A percentile compares a stretch with the other conserved stretches of the same genome.
Conservation (phyloP, 306 rosid species). For the Trichosanthes truncata region DNA sequence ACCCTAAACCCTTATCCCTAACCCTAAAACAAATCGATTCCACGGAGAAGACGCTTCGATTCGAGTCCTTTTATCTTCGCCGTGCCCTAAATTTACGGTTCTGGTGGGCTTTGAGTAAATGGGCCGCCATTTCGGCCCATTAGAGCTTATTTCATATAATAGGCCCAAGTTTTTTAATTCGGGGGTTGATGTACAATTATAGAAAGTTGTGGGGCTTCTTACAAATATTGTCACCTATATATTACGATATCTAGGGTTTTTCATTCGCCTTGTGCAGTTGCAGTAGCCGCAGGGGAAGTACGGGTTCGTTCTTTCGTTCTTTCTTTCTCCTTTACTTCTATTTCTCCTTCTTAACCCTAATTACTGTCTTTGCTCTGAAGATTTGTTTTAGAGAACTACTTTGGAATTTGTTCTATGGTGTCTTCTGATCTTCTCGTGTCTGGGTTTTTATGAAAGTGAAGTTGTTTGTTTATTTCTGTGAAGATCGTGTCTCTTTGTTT, state of each 20-base stretch:
- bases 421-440: background rate
- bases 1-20: background rate
- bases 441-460: background rate
- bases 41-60: background rate
- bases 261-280: background rate
- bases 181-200: background rate
- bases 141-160: background rate
- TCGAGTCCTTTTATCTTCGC: background rate
- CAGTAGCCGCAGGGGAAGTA: slow-evolving; percentile 7
- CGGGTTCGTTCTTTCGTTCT: background rate
- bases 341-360: background rate
- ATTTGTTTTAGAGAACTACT: background rate
- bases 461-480: background rate
- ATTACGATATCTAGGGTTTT: background rate
- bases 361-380: background rate
- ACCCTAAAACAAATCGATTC: background rate
- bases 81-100: background rate
- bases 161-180: background rate
- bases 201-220: background rate
- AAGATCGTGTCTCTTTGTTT: background rate
- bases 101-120: background rate
- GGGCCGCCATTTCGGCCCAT: background rate
- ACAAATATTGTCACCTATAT: background rate
- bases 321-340: background rate
- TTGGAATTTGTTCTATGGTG: background rate